Base-by-base conservation (phyloP, 2,329 filamentous ascomycete species). In the Aotearoamyces nothofagi region DNA sequence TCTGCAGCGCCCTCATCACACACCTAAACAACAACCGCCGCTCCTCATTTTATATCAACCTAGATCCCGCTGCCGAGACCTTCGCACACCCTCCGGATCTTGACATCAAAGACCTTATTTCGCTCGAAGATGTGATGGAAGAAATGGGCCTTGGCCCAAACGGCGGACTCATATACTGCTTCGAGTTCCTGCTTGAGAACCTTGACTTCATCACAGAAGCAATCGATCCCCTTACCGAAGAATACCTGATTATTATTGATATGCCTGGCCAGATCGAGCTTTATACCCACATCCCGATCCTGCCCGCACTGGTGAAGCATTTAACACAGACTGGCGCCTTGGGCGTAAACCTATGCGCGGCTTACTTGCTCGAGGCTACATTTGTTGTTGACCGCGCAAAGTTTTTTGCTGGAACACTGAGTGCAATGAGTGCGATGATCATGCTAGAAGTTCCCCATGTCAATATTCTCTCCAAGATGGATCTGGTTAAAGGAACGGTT, bases 241-340 rank as follows among this genome's bases (percentile, higher is more conserved):
- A 96, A 46, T 94, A 93, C 54, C 69, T 98, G 38, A 92, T 96
- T 54, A 80, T 98, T 38, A 84, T 98, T 57, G 90, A 98, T 57
- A 94, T 96, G 80, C 90, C 90, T 0, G 90, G 90, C 33, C 90
- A 98, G 60, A 96, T 98, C 54, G 90, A 98, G 58, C 71, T 98
- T 9, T 98, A 96, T 58, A 96, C 87, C 3, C 90, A 98, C 52
- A 80, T 96, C 17, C 90, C 90, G 22, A 79, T 98, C 40, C 62
- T 98, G 17, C 90, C 90, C 1, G 70, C 74, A 12, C 69, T 98
- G 26, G 75, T 87, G 40, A 78, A 76, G 46, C 82, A 82, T 50
- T 66, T 96, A 29, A 83, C 78, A 23, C 71, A 78, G 37, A 63
- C 73, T 8, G 86, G 86, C 6, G 69, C 76, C 12, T 64, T 96